Base-by-base conservation (phyloP, 1,284 basidiomycete species). In the Ceratobasidium sp. region DNA sequence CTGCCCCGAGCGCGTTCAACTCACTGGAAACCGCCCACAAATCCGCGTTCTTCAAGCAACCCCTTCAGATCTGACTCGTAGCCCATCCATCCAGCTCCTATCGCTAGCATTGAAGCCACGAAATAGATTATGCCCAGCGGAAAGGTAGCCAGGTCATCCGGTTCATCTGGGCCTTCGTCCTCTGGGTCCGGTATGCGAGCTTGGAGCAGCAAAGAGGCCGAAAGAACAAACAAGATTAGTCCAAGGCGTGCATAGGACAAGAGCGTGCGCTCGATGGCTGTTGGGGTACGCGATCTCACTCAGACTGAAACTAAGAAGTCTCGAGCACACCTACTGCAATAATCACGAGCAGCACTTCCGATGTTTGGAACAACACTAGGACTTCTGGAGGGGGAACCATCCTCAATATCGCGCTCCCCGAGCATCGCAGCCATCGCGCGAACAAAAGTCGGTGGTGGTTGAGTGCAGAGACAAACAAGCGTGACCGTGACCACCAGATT, bases 201-300 rank as follows among this genome's bases (percentile, higher is more conserved):
- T 28, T 58, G 48, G 49, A 74, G 71, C 16, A 75, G 54, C 9
- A 75, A 49, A 12, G 74, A 70, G 8, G 72, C 38, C 12, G 74
- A 66, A 9, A 75, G 49, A 1, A 72, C 28, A 40, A 72, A 72
- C 16, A 75, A 44, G 8, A 75, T 54, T 2, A 75, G 53, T 18
- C 72, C 74, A 5, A 75, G 72, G 4, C 74, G 66, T 28, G 67
- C 33, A 30, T 66, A 69, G 12, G 72, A 66, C 12, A 75, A 60
- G 23, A 73, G 71, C 11, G 73, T 75, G 44, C 74, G 74, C 36
- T 75, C 74, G 25, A 73, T 73, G 38, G 73, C 73, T 74, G 25
- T n/a, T 21, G 28, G 40, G 21, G 30, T 33, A 66, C 9, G 23
- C 16, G 11, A 9, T 36, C 14, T 51, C 9, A 56, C 21, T 73